Evolutionary conservation across 768 basidiomycete genomes (phyloP), one percentile per base, ranked within the genome.

Genomic region (Hydnum rufescens): DNA sequence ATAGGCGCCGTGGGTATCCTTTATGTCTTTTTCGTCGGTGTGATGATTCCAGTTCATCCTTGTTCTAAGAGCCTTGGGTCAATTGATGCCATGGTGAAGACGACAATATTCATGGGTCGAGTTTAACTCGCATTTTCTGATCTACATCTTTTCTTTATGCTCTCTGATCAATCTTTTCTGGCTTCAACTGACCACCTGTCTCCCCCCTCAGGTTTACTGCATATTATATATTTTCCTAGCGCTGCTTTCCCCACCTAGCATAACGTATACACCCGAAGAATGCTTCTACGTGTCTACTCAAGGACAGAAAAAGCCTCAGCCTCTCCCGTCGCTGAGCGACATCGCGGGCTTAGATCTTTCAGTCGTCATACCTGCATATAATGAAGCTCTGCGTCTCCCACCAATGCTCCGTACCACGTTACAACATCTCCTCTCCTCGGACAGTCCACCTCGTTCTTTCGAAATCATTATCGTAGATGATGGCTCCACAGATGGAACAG

Each of bases 401-500:
- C 63, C 68, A 43, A 96, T 96, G 92, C 75, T 96, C 60, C 66
- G 71, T 1, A 75, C 78, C 5, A 77, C 88, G 5, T 68, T 95
- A 52, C 68, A 70, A 18, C 78, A 85, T 59, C 72, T 88, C 49
- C 62, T 63, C 22, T 47, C 44, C 26, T 34, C 52, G 5, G 23
- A 42, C 6, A 65, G 72, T 4, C 53, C 57, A n/a, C 39, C 57
- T 4, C 74, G 78, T 32, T 74, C 79, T 0, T 80, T 75, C 61
- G 89, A 95, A 63, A 71, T 97, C 42, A 60, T 96, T 60, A 74
- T 96, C 51, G 75, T 97, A 28, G 92, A 95, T 65, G 92, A 95
- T 63, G 90, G 90, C 4, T 86, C 82, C 23, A 68, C 66, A 30
- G 90, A 96, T 64, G 74, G 66, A 18, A 97, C 92, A 0, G 70